Evolutionary conservation across 2,329 filamentous ascomycete genomes (phyloP).

Genomic region (Sporothrix pallida): DNA sequence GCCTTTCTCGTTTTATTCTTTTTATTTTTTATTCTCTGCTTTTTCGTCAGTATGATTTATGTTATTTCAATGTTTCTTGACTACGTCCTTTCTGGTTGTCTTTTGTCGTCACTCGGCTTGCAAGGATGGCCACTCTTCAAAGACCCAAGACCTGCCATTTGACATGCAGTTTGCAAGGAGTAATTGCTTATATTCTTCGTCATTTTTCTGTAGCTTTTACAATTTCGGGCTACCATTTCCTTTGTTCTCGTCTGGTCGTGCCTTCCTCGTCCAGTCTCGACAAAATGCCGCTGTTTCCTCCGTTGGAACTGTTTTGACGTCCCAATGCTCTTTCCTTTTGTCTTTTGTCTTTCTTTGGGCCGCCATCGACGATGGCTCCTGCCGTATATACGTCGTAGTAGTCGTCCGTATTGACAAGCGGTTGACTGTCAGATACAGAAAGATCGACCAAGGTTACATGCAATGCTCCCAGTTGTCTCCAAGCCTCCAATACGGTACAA

Average conservation of each 20-base stretch:
- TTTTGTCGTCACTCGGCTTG: not conserved
- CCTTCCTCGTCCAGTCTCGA: constrained; percentile 10
- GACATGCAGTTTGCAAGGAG: not conserved
- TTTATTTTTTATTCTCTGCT: not conserved
- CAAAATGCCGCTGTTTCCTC: constrained; percentile 11
- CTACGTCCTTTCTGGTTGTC: not conserved
- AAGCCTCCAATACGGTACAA: not conserved
- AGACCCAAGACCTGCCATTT: not conserved
- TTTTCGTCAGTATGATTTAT: not conserved
- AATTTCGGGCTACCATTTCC: not conserved
- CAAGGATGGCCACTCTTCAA: not conserved
- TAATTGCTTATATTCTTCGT: not conserved
- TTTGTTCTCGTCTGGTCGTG: not conserved
- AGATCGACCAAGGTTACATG: constrained; percentile 20
- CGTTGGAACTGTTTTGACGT: not conserved
- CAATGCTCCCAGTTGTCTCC: not conserved
- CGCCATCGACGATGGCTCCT: not conserved
- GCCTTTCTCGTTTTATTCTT: not conserved
- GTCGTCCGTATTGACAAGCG: not conserved
- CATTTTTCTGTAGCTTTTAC: not conserved
- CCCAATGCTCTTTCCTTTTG: constrained; percentile 14
- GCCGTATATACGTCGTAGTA: not conserved
- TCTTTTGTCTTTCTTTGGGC: not conserved
- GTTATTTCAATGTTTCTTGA: constrained; percentile 10
- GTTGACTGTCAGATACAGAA: not conserved